phyloP scores from a whole-genome alignment of 495 filamentous ascomycete genomes.

The Usnea hakonensis region DNA sequence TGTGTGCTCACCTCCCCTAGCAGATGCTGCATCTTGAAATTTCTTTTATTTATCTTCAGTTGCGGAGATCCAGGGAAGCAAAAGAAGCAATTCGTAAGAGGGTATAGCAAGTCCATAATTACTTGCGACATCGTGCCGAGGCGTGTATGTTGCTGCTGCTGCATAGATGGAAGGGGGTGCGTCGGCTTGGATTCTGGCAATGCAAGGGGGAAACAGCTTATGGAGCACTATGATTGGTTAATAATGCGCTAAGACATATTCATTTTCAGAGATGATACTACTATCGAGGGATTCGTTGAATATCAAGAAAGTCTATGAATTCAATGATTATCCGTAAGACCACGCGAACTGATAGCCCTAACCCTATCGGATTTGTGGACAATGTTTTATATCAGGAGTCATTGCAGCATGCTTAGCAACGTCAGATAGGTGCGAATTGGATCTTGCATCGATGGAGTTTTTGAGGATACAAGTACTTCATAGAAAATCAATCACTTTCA shows the following conservation, averaged over 20 bases:
- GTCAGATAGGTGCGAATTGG: too few relatives aligned
- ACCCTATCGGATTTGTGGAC: background rate
- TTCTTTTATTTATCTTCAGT: slow-evolving; percentile 87
- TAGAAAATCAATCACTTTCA: background rate
- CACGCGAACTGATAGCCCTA: background rate
- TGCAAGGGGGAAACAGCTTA: background rate
- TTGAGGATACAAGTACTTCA: background rate
- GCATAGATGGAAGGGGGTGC: slow-evolving; percentile 9
- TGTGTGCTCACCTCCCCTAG: slow-evolving; percentile 65
- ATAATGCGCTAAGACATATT: background rate
- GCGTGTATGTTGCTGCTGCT: slow-evolving; percentile 14
- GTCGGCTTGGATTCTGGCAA: background rate
- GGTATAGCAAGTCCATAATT: slow-evolving; percentile 81
- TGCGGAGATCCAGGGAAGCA: slow-evolving; percentile 92
- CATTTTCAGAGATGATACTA: background rate
- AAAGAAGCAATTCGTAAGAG: slow-evolving; percentile 84
- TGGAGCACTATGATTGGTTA: background rate
- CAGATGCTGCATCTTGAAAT: slow-evolving; percentile 88
- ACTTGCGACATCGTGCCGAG: slow-evolving; percentile 63
- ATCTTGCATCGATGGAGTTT: background rate
- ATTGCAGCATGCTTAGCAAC: too few relatives aligned
- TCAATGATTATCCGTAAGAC: background rate
- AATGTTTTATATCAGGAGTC: too few relatives aligned
- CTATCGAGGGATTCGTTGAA: too few relatives aligned
- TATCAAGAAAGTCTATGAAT: too few relatives aligned